phyloP scores from a whole-genome alignment of 305 asterid genomes.

The Solanum hybrid region DNA sequence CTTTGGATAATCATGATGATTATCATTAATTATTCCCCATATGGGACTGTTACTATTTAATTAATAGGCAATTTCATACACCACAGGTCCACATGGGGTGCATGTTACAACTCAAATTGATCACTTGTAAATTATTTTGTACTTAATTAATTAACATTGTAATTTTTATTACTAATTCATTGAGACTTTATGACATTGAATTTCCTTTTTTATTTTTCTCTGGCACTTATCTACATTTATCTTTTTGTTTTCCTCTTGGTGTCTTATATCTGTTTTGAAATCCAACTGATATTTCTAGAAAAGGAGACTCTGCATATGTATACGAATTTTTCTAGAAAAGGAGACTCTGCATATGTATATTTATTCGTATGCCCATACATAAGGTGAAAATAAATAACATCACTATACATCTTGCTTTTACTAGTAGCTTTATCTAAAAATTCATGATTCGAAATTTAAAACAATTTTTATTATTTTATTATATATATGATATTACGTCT shows the following conservation, averaged over 20 bases:
- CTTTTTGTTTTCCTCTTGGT: background rate
- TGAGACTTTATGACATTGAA: background rate
- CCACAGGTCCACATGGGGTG: background rate
- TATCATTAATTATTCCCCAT: background rate
- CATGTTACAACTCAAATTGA: slow-evolving; percentile 5
- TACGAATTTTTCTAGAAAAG: background rate
- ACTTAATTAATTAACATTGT: background rate
- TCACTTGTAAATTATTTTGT: slow-evolving; percentile 2
- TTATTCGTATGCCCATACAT: background rate
- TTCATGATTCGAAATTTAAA: background rate
- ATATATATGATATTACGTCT: background rate
- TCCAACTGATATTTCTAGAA: background rate
- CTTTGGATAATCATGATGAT: slow-evolving; percentile 8
- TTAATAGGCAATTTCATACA: slow-evolving; percentile 19
- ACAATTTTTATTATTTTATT: background rate
- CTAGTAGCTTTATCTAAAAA: background rate
- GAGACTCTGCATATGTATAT: background rate
- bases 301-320: background rate
- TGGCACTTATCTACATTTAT: background rate
- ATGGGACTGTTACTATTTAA: slow-evolving; percentile 6
- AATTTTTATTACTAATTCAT: background rate
- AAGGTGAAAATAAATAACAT: background rate
- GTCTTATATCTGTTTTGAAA: background rate
- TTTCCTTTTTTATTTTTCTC: background rate
- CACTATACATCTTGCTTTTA: background rate